Base-by-base conservation (phyloP, 2,329 filamentous ascomycete species). In the Cladosporium austrohemisphaericum region DNA sequence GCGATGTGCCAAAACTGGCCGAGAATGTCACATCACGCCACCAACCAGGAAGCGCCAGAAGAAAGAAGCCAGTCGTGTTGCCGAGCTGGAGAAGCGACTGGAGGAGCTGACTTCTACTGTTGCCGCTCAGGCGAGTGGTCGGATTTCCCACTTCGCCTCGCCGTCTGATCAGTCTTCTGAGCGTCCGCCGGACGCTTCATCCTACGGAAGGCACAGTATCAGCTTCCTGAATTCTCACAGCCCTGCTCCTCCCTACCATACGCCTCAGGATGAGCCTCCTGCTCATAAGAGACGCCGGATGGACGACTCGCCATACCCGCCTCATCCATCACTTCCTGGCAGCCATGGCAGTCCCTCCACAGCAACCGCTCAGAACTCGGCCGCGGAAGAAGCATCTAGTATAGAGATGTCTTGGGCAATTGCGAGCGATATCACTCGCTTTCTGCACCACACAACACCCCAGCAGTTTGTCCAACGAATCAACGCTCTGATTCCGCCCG, bases 51-150 rank as follows among this genome's bases (percentile, higher is more conserved):
- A 94, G 70, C 78, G 90, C 36, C 88, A 92, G 72, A 95, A 92
- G 75, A 95, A 95, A 75, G 90, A 88, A 47, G 91, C 95, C 65
- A 92, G 83, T 57, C 79, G 89, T 44, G 90, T 96, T 10, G 86
- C 89, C 7, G 90, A 95, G 72, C 76, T 96, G 44, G 90, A 95
- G 74, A 89, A 85, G 75, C 94, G 94, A 73, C 92, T 95, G 55
- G 89, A 95, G 72, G 87, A 86, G 7, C 67, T 95, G 64, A 95
- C 88, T 6, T 87, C 88, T 5, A 89, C 83, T 3, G 47, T 50
- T 13, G 29, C 40, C 13, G 47, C 47, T 9, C 47, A 50, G 5
- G 47, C 37, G 25, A 20, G 31, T 13, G 33, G 14, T 20, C 44
- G 44, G n/a, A 13, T 47, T 9, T 29, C 32, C 9, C 44, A 47